These are phyloP conservation scores for Trifolium fragiferum DNA, from an alignment of 306 rosid genomes.

Conservation along the genomic window DNA sequence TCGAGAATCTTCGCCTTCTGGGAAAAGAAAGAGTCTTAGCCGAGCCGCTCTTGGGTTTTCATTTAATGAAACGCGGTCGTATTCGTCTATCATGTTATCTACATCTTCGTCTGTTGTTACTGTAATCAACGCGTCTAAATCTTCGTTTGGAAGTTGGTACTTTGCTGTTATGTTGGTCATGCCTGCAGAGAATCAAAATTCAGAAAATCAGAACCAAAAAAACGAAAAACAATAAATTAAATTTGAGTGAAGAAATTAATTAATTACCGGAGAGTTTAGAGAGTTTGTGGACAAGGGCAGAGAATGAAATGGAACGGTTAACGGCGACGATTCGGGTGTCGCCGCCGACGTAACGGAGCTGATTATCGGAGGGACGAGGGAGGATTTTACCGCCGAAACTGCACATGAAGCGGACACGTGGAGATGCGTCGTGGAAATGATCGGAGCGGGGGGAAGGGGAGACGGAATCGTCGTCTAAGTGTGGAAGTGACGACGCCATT, in stretches of 20 bases:
- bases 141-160: conserved; percentile 98
- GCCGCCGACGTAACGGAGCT: conserved; percentile 96
- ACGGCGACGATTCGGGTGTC: conserved; percentile 89
- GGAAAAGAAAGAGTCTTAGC: conserved; percentile 80
- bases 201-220: background rate
- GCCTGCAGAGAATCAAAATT: conserved; percentile 53
- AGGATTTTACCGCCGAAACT: conserved; percentile 94
- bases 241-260: background rate
- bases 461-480: conserved; percentile 68
- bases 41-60: conserved; percentile 76
- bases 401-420: conserved; percentile 90
- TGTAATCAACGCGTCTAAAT: conserved; percentile 87
- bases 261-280: conserved; percentile 72
- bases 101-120: conserved; percentile 93
- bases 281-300: conserved; percentile 71
- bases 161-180: conserved; percentile 63
- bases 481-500: conserved; percentile 46
- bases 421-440: conserved; percentile 46
- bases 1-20: conserved; percentile 57
- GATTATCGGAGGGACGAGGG: conserved; percentile 91
- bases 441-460: conserved; percentile 85
- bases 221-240: no score
- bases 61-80: conserved; percentile 73
- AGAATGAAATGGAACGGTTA: conserved; percentile 68
- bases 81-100: conserved; percentile 98